These are phyloP conservation scores for Claviceps citrina DNA, from an alignment of 2,329 filamentous ascomycete species.

Conservation along the genomic window DNA sequence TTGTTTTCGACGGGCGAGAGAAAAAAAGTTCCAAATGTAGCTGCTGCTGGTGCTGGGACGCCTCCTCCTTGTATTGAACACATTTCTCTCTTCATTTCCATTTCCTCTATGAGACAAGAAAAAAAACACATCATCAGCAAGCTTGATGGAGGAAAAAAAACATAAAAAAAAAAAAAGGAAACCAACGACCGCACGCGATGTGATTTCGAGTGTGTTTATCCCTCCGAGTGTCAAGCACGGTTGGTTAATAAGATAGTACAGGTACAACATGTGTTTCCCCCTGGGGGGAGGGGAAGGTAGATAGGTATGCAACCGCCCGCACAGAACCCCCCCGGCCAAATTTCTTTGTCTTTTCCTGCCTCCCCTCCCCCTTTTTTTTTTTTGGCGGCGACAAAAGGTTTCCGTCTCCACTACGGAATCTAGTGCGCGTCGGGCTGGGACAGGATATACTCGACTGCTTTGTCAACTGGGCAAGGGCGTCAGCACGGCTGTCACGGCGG, in stretches of 20 bases:
- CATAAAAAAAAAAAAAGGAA: not conserved
- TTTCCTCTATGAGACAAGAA: not conserved
- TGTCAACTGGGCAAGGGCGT: conserved; percentile 56
- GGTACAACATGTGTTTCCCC: not conserved
- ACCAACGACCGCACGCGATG: not conserved
- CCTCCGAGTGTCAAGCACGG: too few relatives aligned
- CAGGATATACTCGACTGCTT: conserved; percentile 88
- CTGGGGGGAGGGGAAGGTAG: too few relatives aligned
- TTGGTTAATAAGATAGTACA: too few relatives aligned
- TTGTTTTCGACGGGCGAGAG: too few relatives aligned
- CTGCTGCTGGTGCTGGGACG: too few relatives aligned
- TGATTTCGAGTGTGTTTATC: not conserved
- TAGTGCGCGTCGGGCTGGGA: conserved; percentile 80
- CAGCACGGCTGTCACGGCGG: conserved; percentile 3
- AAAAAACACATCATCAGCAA: not conserved
- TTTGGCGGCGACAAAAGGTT: too few relatives aligned
- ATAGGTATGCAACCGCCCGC: not conserved
- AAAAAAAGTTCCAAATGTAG: too few relatives aligned
- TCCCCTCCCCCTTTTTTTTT: not conserved
- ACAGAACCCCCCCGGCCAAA: not conserved
- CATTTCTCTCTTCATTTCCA: not conserved
- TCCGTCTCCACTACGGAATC: too few relatives aligned
- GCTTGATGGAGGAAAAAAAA: too few relatives aligned
- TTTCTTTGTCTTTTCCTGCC: not conserved
- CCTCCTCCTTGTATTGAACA: too few relatives aligned